Evolutionary conservation across 495 filamentous ascomycete genomes (phyloP).

Genomic region (Venustampulla echinocandica): DNA sequence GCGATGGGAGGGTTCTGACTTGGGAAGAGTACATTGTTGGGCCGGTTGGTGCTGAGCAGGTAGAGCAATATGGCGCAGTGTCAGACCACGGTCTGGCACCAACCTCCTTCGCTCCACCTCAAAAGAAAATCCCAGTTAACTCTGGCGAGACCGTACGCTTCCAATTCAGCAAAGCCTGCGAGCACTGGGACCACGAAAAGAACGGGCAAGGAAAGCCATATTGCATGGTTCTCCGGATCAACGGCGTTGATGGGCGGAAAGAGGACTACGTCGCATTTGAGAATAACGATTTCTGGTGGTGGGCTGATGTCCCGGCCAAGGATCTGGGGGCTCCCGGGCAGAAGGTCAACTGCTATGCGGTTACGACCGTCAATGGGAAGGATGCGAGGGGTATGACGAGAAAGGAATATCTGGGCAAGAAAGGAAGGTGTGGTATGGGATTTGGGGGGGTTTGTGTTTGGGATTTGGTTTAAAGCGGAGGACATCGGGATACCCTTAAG

Average conservation of each 20-base stretch:
- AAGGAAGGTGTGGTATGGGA: conserved; percentile 48
- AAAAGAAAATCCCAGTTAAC: conserved; percentile 48
- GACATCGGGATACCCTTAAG: no score
- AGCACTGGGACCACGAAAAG: conserved; percentile 64
- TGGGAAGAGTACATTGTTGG: conserved; percentile 78
- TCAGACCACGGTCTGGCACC: conserved; percentile 56
- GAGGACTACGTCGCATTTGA: conserved; percentile 56
- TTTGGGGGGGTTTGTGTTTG: conserved; percentile 58
- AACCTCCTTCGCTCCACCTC: conserved; percentile 49
- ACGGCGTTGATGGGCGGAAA: conserved; percentile 55
- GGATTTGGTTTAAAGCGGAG: conserved; percentile 49
- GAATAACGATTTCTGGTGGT: conserved; percentile 63
- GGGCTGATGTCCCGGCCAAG: conserved; percentile 56
- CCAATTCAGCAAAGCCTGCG: conserved; percentile 64
- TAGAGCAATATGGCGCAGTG: conserved; percentile 35
- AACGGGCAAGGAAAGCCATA: conserved; percentile 56
- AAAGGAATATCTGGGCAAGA: conserved; percentile 53
- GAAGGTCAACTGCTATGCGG: conserved; percentile 49
- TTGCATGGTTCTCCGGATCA: conserved; percentile 55
- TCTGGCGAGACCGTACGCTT: conserved; percentile 50
- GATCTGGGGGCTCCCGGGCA: conserved; percentile 64
- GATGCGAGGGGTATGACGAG: conserved; percentile 61
- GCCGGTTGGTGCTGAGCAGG: conserved; percentile 28
- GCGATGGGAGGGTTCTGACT: conserved; percentile 43
- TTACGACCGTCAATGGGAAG: conserved; percentile 53